Base-by-base conservation (phyloP, 106 monocot genomes). In the Platanthera zijinensis region DNA sequence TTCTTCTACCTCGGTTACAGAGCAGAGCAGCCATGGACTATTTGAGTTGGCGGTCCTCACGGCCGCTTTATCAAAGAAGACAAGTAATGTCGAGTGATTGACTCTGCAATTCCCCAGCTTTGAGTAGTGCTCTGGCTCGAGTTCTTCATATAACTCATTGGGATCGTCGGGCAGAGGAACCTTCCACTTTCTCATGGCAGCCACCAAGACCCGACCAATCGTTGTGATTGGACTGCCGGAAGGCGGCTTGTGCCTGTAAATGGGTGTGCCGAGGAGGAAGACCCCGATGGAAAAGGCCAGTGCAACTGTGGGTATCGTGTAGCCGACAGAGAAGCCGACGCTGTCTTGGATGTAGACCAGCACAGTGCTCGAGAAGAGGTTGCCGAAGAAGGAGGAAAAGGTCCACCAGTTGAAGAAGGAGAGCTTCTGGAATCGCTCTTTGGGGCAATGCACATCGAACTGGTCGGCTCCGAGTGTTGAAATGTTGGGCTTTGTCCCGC, bases 401-500 rank as follows among this genome's bases (percentile, higher is more conserved):
- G 50, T 72, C 72, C 72, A 72, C 72, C 72, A 72, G 14, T 72
- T 72, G 72, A 72, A 72, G 19, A 72, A 72, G 6, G 72, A 72
- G 6, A 72, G 72, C 49, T 72, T 72, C 1, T n/a, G 72, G 18
- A 10, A 7, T 17, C 49, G 39, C 45, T 72, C 72, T 48, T 72
- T 50, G 9, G 48, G 7, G 18, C 49, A 47, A 49, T 17, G 49
- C 12, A 39, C 32, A 14, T 67, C 67, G 22, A 67, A 67, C 12
- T 67, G 67, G 63, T 87, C 86, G 3, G 86, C 86, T 12, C 83
- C 86, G 7, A 87, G 83, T 39, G 86, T 81, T 17, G 83, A 81
- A 10, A 87, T 78, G 83, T 81, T 81, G 15, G 86, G 83, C 71
- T 81, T 83, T 4, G 81, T 87, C 0, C 87, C 87, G 49, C 87